A percentile compares a stretch with the other conserved stretches of the same genome.
phyloP scores from a whole-genome alignment of 768 basidiomycete genomes.

The Hygrophorus russula region DNA sequence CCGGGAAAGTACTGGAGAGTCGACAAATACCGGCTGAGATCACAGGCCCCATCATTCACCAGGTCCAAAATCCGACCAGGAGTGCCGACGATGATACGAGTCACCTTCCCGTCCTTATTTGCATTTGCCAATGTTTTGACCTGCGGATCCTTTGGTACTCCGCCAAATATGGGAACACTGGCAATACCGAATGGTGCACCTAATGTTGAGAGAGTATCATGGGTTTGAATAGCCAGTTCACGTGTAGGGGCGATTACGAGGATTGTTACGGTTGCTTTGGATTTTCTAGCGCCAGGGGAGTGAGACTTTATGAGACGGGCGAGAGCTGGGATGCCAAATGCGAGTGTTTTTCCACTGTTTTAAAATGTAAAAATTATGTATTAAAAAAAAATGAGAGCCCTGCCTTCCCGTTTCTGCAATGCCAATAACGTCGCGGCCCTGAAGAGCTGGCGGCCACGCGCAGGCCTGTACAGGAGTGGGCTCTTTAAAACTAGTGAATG shows the following conservation, averaged over 20 bases:
- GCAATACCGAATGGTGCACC: constrained; percentile 66
- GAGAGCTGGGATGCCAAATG: constrained; percentile 89
- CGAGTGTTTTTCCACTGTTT: constrained; percentile 85
- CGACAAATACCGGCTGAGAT: constrained; percentile 56
- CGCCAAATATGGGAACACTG: constrained; percentile 87
- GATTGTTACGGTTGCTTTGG: constrained; percentile 35
- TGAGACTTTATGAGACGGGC: constrained; percentile 42
- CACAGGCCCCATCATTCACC: constrained; percentile 77
- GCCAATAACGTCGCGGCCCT: constrained; percentile 82
- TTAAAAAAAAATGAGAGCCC: constrained; percentile 6
- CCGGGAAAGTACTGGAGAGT: constrained; percentile 2
- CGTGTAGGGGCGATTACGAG: constrained; percentile 91
- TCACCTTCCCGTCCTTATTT: constrained; percentile 33
- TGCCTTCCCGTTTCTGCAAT: constrained; percentile 94
- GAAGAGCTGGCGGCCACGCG: constrained; percentile 82
- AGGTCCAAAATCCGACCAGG: constrained; percentile 91
- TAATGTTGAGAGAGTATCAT: constrained; percentile 66
- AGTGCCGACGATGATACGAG: constrained; percentile 86
- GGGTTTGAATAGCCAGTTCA: constrained; percentile 92
- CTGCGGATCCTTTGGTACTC: constrained; percentile 86
- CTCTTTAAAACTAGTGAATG: constrained; percentile 64
- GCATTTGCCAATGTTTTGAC: constrained; percentile 51
- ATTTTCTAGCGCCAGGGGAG: constrained; percentile 17
- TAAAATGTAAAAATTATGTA: neutral
- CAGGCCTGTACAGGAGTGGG: constrained; percentile 96